These are phyloP conservation scores for Cyclotella distinguenda DNA, from an alignment of 108 stramenopile species.

Conservation along the genomic window DNA sequence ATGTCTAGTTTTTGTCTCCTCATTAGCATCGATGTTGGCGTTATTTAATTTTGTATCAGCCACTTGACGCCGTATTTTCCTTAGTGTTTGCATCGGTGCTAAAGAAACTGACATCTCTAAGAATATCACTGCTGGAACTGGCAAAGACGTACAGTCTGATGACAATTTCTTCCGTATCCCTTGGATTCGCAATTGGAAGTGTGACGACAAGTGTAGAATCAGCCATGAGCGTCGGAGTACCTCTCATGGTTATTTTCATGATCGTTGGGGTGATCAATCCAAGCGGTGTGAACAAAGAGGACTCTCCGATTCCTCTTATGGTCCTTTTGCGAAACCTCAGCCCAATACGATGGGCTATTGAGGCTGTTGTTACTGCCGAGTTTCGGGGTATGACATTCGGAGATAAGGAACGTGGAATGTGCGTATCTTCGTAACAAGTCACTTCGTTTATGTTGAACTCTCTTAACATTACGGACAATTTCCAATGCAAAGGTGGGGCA, in stretches of 20 bases:
- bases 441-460: background rate
- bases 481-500: constrained; percentile 25
- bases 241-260: constrained; percentile 57
- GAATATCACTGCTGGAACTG: constrained; percentile 54
- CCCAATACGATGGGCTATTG: constrained; percentile 81
- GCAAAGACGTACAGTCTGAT: constrained; percentile 69
- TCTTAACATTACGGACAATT: no score
- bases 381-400: constrained; percentile 74
- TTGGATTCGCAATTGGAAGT: constrained; percentile 85
- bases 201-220: constrained; percentile 53
- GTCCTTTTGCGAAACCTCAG: constrained; percentile 48
- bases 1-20: background rate
- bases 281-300: constrained; percentile 61
- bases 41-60: constrained; percentile 14
- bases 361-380: constrained; percentile 74
- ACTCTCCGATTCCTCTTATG: constrained; percentile 52
- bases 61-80: constrained; percentile 68
- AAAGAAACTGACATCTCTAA: constrained; percentile 55
- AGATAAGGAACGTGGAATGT: constrained; percentile 31
- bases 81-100: constrained; percentile 66
- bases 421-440: background rate
- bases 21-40: background rate
- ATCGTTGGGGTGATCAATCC: constrained; percentile 86
- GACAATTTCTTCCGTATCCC: constrained; percentile 71
- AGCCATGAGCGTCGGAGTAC: constrained; percentile 62